A percentile compares a stretch with the other conserved stretches of the same genome.
Conservation (phyloP, 2,329 filamentous ascomycete species). For the Fusarium guadeloupense region DNA sequence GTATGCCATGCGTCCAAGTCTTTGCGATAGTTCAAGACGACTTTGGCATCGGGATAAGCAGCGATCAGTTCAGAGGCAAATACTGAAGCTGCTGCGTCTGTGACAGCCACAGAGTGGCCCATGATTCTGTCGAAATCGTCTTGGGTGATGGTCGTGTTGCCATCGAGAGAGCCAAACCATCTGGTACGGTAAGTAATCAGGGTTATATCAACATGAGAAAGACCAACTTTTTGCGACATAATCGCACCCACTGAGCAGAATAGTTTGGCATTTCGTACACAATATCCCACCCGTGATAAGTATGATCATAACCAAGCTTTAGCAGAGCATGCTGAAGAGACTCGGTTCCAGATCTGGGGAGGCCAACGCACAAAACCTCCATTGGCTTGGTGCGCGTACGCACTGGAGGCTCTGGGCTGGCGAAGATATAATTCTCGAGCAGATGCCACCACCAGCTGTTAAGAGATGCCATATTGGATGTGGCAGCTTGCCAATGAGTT, state of each 20-base stretch:
- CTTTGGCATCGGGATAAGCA: conserved; percentile 30
- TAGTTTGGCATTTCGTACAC: conserved; percentile 40
- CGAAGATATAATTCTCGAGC: conserved; percentile 21
- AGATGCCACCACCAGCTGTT: conserved; percentile 17
- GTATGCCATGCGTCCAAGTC: conserved; percentile 27
- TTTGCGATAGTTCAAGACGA: conserved; percentile 22
- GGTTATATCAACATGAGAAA: too few relatives aligned
- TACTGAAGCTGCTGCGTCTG: conserved; percentile 22
- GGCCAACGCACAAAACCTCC: conserved; percentile 48
- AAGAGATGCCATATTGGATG: conserved; percentile 10
- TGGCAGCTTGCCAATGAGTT: too few relatives aligned
- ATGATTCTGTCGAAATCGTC: conserved; percentile 25
- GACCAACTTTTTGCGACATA: conserved; percentile 21
- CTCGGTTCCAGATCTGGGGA: conserved; percentile 48
- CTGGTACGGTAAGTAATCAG: neutral
- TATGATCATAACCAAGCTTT: conserved; percentile 45
- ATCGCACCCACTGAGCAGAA: conserved; percentile 6
- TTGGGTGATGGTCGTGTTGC: conserved; percentile 5
- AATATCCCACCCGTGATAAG: conserved; percentile 49
- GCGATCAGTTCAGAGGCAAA: conserved; percentile 25
- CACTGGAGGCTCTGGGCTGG: conserved; percentile 18
- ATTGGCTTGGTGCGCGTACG: conserved; percentile 46
- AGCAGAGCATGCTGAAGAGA: conserved; percentile 48
- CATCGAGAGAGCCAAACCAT: conserved; percentile 20
- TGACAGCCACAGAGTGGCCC: conserved; percentile 20